Base-by-base conservation (phyloP, 2,329 filamentous ascomycete genomes). In the Stachybotrys chlorohalonatus region DNA sequence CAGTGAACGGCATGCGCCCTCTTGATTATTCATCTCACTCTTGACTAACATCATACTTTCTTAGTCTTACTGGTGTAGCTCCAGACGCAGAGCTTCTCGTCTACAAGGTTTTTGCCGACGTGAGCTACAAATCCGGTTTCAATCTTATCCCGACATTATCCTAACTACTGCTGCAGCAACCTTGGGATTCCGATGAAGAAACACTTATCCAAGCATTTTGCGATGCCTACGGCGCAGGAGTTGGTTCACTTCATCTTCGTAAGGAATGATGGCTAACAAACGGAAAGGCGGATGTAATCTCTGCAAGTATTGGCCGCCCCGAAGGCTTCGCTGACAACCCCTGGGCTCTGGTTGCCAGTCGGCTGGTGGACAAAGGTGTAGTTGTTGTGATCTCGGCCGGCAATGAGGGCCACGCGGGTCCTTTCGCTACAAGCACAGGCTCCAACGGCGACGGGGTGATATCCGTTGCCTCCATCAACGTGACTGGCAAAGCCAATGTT, bases 321-420 rank as follows among this genome's bases (percentile, higher is more conserved):
- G 64, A 67, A 48, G 75, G 75, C 16, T 74, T 71, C 59, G 60
- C 61, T 17, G 66, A 73, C 42, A 73, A 74, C 42, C 71, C 73
- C 7, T 75, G 70, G 74, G 73, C 73, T 1, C 59, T 71, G 1
- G 63, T 77, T 2, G 69, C 73, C 8, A 70, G 67, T 31, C 67
- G 71, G 6, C 65, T 77, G 46, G 73, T 75, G 7, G 61, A 69
- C 5, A 66, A 72, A 24, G 78, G 79, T 7, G 68, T 81, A 1
- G 72, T 79, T 8, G 71, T 80, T 15, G 73, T 75, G 9, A 73
- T 80, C 30, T 74, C 78, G 1, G 77, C 75, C 5, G 79, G 79
- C 13, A 82, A 82, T 54, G 71, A 75, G 15, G 79, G 79, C 30
- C 66, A 66, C 13, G 64, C 66, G 11, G 79, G 79, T 0, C 70